Conservation (phyloP, 164 flowering plant genomes). For the Tetracentron sinense region DNA sequence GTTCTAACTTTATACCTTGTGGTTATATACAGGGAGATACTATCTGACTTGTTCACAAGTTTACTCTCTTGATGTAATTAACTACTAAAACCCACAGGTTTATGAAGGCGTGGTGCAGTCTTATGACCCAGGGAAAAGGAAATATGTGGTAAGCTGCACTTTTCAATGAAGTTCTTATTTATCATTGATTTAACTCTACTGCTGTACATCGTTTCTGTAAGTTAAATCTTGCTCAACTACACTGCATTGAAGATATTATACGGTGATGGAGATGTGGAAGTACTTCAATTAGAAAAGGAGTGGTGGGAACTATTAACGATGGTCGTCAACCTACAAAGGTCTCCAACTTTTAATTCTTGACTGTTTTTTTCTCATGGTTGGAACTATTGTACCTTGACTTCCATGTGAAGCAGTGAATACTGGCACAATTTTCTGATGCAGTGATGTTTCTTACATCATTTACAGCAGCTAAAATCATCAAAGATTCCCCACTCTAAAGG, state of each 20-base stretch:
- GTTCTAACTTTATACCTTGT: too few species aligned
- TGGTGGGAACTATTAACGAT: constrained; percentile 68
- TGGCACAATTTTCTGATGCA: neutral
- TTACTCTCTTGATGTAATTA: neutral
- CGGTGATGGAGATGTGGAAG: constrained; percentile 94
- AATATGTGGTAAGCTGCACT: constrained; percentile 66
- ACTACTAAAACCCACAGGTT: constrained; percentile 45
- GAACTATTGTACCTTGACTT: constrained; percentile 1
- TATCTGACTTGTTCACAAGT: neutral
- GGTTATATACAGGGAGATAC: neutral
- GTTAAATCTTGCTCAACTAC: constrained; percentile 1
- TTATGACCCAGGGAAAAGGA: constrained; percentile 54
- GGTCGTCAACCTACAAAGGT: constrained; percentile 50
- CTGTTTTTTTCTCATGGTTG: neutral
- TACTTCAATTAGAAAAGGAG: constrained; percentile 69
- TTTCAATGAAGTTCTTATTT: neutral
- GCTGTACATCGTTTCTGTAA: neutral
- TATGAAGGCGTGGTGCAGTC: constrained; percentile 89
- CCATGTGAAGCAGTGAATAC: neutral
- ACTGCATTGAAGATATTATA: constrained; percentile 49
- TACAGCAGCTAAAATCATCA: constrained; percentile 43
- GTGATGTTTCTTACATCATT: constrained; percentile 3
- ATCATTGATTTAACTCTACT: neutral
- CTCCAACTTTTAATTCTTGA: constrained; percentile 7
- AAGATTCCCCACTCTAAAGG: constrained; percentile 27